A percentile compares a stretch with the other conserved stretches of the same genome.
These are phyloP conservation scores for Schizophyllum commune DNA, from an alignment of 1,284 basidiomycete species.

Conservation along the genomic window DNA sequence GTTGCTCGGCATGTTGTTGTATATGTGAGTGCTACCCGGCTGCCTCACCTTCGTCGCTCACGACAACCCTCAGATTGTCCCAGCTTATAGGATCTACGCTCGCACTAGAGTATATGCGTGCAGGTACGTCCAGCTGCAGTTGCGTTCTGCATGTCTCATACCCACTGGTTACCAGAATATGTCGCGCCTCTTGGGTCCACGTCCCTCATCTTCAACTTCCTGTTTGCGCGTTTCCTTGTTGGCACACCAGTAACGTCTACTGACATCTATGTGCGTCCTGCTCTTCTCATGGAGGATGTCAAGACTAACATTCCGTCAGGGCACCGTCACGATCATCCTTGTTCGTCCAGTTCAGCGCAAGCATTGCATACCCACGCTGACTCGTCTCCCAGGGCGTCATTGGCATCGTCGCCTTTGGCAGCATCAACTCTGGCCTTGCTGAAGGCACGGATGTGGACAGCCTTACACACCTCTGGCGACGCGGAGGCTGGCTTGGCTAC, in stretches of 20 bases:
- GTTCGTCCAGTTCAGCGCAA: background rate
- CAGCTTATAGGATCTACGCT: conserved; percentile 83
- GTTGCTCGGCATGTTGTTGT: conserved; percentile 76
- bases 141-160: background rate
- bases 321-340: conserved; percentile 72
- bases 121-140: conserved; percentile 37
- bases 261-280: conserved; percentile 63
- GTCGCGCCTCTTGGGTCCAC: conserved; percentile 80
- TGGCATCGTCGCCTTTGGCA: conserved; percentile 81
- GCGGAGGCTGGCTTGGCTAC: conserved; percentile 82
- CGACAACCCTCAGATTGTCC: conserved; percentile 44
- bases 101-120: conserved; percentile 81
- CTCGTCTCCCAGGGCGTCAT: conserved; percentile 47
- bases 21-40: conserved; percentile 45
- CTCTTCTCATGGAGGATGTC: conserved; percentile 3
- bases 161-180: conserved; percentile 46
- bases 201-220: conserved; percentile 82
- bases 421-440: conserved; percentile 69
- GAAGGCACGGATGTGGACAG: conserved; percentile 63
- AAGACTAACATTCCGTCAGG: conserved; percentile 32
- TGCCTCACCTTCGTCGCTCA: conserved; percentile 8
- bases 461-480: conserved; percentile 75
- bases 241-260: conserved; percentile 74
- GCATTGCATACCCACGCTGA: background rate
- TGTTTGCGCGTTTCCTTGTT: conserved; percentile 78